phyloP scores from a whole-genome alignment of 306 rosid genomes.

The Hylodesmum podocarpum region DNA sequence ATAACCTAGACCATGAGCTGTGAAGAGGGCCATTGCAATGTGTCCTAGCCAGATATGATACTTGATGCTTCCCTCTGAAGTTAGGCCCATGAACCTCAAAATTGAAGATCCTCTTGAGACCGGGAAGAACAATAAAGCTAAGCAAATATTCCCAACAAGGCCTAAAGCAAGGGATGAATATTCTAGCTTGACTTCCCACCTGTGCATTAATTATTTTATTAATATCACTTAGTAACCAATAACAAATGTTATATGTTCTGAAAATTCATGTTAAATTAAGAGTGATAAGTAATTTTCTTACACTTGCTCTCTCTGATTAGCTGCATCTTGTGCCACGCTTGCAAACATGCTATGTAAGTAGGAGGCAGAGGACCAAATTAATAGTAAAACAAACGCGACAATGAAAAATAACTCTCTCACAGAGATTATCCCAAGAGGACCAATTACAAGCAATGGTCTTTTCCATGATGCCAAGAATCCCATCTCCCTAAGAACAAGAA shows the following conservation, averaged over 20 bases:
- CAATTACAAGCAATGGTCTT: conserved; percentile 45
- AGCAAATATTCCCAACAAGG: conserved; percentile 49
- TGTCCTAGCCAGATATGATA: conserved; percentile 63
- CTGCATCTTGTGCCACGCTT: conserved; percentile 22
- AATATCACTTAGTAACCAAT: not conserved
- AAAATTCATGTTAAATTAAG: not conserved
- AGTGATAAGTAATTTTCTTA: conserved; percentile 32
- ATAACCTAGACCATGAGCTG: conserved; percentile 48
- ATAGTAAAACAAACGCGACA: conserved; percentile 45
- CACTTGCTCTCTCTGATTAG: conserved; percentile 33
- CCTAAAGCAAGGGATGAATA: conserved; percentile 44
- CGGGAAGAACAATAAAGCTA: conserved; percentile 56
- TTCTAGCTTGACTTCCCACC: conserved; percentile 61
- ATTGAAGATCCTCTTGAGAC: conserved; percentile 59
- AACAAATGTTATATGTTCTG: not conserved
- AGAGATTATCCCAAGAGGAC: conserved; percentile 58
- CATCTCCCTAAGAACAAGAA: conserved; percentile 31
- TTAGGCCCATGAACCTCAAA: conserved; percentile 45
- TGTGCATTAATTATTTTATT: too few relatives aligned
- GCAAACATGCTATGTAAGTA: conserved; percentile 49
- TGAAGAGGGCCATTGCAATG: conserved; percentile 42
- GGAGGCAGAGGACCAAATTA: conserved; percentile 54
- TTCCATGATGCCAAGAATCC: conserved; percentile 40
- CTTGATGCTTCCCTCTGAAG: conserved; percentile 59
- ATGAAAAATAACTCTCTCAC: conserved; percentile 43